Base-by-base conservation (phyloP, 352 stramenopile genomes). In the Phytophthora kernoviae region DNA sequence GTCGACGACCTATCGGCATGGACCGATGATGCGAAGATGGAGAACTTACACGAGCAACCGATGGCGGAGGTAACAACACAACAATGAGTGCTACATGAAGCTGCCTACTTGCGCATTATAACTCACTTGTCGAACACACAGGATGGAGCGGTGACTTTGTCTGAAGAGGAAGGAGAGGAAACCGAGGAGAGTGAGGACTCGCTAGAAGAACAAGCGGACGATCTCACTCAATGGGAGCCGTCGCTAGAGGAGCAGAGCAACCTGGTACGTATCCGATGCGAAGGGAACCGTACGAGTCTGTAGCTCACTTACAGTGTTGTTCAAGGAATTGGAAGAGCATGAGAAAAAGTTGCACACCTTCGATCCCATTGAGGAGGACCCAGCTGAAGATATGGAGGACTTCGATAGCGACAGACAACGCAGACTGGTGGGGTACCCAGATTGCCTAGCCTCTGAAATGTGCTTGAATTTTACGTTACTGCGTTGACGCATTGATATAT, bases 351-450 rank as follows among this genome's bases (percentile, higher is more conserved):
- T 58, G 9, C 43, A 56, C 4, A 20, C 46, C 4, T 9, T 14
- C 12, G 34, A 46, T 36, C 21, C 41, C 5, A n/a, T 15, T 22
- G 26, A 58, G 14, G 39, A 54, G 24, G 24, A 30, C 11, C 37
- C 5, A n/a, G 15, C 14, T 4, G 7, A n/a, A 21, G 49, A 51
- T 12, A 24, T 50, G 12, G 42, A 61, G 27, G 15, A 12, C 2
- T 20, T 37, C 8, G 47, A 58, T 11, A 24, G 39, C 20, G 62
- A 62, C 17, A 55, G 9, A 14, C 40, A 56, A 20, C 57, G 62
- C 54, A 54, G 46, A 48, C 30, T 71, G 51, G 62, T 71, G 36
- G n/a, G 30, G 11, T 34, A 34, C 6, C 11, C 11, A 11, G 30
- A 5, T 11, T 34, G 30, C 30, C 11, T 6, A 11, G 30, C 30